Conservation (phyloP, 108 stramenopile genomes). For the Hondaea fermentalgiana region DNA sequence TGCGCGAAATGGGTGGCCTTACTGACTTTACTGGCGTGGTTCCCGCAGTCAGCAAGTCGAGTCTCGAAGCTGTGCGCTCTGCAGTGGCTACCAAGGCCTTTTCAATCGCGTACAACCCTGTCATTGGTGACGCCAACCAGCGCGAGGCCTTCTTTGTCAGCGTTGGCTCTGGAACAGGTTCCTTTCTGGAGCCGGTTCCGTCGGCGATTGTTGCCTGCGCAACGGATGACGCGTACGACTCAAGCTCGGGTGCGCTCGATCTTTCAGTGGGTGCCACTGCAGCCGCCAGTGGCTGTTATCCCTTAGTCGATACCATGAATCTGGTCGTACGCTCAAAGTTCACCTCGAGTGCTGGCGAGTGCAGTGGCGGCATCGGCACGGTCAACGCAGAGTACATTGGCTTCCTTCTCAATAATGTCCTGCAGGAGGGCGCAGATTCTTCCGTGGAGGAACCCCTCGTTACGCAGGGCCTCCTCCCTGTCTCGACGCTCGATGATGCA, state of each 20-base stretch:
- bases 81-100: not conserved
- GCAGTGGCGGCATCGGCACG: not conserved
- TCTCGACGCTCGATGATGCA: not conserved
- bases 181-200: not conserved
- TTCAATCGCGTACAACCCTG: not conserved
- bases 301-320: not conserved
- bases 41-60: not conserved
- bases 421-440: not conserved
- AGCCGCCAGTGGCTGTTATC: not conserved
- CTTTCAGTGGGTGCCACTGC: not conserved
- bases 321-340: not conserved
- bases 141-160: not conserved
- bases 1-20: not conserved
- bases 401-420: not conserved
- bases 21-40: not conserved
- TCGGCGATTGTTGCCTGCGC: not conserved
- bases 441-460: not conserved
- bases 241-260: not conserved
- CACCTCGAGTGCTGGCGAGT: not conserved
- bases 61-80: not conserved
- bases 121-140: not conserved
- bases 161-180: not conserved
- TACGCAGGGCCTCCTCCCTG: not conserved
- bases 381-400: not conserved
- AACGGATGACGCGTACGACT: not conserved